A percentile compares a stretch with the other conserved stretches of the same genome.
phyloP scores from a whole-genome alignment of 164 flowering plant genomes.

The Sedum album region DNA sequence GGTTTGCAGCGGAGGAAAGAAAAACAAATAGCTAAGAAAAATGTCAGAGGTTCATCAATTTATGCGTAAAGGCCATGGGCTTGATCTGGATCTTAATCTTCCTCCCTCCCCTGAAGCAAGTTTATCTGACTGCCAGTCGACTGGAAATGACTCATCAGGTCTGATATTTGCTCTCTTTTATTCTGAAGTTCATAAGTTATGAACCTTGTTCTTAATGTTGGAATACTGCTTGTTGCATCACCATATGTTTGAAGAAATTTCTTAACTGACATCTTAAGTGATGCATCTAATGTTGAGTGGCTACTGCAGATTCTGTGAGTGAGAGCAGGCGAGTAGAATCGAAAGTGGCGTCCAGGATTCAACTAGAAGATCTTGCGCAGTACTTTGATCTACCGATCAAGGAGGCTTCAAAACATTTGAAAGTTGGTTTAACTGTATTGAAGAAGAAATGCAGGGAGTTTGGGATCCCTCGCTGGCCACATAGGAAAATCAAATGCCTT shows the following conservation, averaged over 20 bases:
- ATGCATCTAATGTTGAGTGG: background rate
- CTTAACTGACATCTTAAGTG: background rate
- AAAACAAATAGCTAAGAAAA: too few species aligned
- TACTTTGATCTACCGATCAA: conserved; percentile 49
- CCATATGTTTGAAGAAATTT: too few species aligned
- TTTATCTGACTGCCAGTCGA: conserved; percentile 15
- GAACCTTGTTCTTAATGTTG: background rate
- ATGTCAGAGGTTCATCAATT: too few species aligned
- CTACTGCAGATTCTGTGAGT: too few species aligned
- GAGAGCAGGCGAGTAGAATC: conserved; percentile 45
- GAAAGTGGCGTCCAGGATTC: conserved; percentile 33
- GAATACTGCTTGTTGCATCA: background rate
- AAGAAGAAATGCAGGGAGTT: too few species aligned
- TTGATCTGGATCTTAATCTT: too few species aligned
- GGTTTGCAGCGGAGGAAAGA: too few species aligned
- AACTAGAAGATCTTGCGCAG: conserved; percentile 40
- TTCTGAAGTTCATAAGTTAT: background rate
- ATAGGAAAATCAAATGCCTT: too few species aligned
- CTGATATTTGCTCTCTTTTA: background rate
- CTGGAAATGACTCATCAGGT: conserved; percentile 27
- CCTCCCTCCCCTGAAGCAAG: too few species aligned
- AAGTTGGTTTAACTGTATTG: too few species aligned
- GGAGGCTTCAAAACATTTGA: conserved; percentile 53
- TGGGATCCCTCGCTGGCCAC: too few species aligned
- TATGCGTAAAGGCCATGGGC: too few species aligned